A percentile compares a stretch with the other conserved stretches of the same genome.
Conservation (phyloP, 768 basidiomycete genomes). For the Leccinum ochraceum region DNA sequence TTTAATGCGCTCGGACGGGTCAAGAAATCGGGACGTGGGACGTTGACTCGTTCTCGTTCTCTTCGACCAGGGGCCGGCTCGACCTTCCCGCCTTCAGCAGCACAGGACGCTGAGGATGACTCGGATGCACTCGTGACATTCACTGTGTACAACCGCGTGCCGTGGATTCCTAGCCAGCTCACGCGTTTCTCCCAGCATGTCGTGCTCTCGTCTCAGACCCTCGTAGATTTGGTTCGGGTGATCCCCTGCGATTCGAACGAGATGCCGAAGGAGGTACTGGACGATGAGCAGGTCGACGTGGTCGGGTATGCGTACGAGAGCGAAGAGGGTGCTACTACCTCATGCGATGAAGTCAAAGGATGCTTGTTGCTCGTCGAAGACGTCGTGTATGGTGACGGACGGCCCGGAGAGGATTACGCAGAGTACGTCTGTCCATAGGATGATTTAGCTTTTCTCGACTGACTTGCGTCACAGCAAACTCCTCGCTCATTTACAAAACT, state of each 20-base stretch:
- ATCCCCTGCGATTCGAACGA: slow-evolving; percentile 67
- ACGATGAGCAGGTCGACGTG: slow-evolving; percentile 30
- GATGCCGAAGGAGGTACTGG: slow-evolving; percentile 43
- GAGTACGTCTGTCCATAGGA: slow-evolving; percentile 43
- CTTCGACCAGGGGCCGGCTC: not conserved
- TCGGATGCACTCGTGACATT: slow-evolving; percentile 58
- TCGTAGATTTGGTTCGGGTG: slow-evolving; percentile 57
- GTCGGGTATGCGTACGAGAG: slow-evolving; percentile 34
- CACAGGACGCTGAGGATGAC: slow-evolving; percentile 29
- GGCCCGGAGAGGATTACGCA: slow-evolving; percentile 53
- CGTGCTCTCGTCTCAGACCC: slow-evolving; percentile 68
- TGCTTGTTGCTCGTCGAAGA: slow-evolving; percentile 65
- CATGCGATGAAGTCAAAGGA: slow-evolving; percentile 28
- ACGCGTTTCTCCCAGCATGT: slow-evolving; percentile 68
- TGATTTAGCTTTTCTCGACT: too few relatives aligned
- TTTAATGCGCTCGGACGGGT: slow-evolving; percentile 51
- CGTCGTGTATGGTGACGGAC: slow-evolving; percentile 56
- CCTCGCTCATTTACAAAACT: slow-evolving; percentile 38
- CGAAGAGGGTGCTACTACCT: not conserved
- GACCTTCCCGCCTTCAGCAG: not conserved
- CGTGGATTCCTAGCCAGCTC: slow-evolving; percentile 62
- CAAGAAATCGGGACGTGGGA: slow-evolving; percentile 36
- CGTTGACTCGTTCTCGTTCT: slow-evolving; percentile 17
- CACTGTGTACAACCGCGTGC: slow-evolving; percentile 58
- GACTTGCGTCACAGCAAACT: slow-evolving; percentile 44